Base-by-base conservation (phyloP, 2,329 filamentous ascomycete species). In the Aphanocladium album region DNA sequence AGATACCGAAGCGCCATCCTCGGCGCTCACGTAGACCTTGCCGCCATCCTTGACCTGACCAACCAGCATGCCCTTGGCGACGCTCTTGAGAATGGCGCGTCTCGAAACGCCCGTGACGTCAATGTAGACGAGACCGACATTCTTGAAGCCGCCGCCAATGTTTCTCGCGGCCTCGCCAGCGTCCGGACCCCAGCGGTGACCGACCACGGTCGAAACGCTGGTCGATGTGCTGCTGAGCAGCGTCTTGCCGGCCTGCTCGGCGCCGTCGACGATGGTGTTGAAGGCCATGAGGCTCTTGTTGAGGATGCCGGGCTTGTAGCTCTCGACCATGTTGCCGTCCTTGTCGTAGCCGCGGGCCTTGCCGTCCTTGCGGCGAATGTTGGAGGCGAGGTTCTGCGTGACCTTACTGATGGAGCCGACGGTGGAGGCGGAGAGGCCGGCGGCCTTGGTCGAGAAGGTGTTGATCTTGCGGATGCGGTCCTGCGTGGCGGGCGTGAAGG, bases 251-350 rank as follows among this genome's bases (percentile, higher is more conserved):
- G 91, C 89, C 67, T 96, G 89, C 66, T 96, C 93, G 62, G 98
- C 89, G 41, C 95, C 95, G 69, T 99, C 95, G 25, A 92, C 90
- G 49, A 99, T 85, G 0, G 95, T 99, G 43, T 89, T 91, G 73
- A 98, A 98, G 0, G 95, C 95, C 79, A 99, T 98, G 78, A 99
- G 80, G 64, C 88, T 92, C 81, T 96, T 97, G 78, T 99, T 99
- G 66, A 99, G 77, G 33, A 99, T 77, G 5, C 95, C 93, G 0
- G 95, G 93, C 76, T 96, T 96, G 77, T 95, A 96, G 19, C 72
- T 74, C 1, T 82, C 78, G 7, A 84, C 70, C 4, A 82, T 80
- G 56, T 86, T 86, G 39, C 90, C 90, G 63, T 93, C 85, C 62
- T 87, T 84, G 62, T 90, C 90, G 62, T 82, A 83, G 1, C 88